Base-by-base conservation (phyloP, 257 asterid species). In the Fraxinus anomala region DNA sequence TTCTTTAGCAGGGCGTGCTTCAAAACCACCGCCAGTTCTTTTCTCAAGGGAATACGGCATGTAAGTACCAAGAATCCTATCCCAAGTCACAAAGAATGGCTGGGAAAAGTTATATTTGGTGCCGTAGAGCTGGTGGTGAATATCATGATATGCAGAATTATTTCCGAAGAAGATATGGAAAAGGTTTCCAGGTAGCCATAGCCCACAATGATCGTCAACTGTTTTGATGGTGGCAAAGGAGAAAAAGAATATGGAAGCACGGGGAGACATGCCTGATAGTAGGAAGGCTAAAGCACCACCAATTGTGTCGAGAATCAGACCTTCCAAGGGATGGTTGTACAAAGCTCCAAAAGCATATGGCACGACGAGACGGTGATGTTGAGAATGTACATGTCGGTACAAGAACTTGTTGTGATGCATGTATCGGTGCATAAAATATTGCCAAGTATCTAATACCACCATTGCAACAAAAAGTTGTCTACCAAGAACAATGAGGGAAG, bases 11-110 rank as follows among this genome's bases (percentile, higher is more conserved):
- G 99, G 97, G 47, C 90, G 87, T 31, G 97, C 95, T 85, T 91
- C 97, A 33, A 92, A 85, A 19, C 97, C 99, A 5, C 95, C 97
- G 6, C 77, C 88, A 21, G 68, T 82, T 77, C 90, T 91, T 86
- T 80, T 90, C 88, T 89, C 97, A 13, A 94, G 92, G 3, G 96
- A 76, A 77, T 90, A 92, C 3, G 97, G 97, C 97, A 94, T 92
- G 91, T 91, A 86, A 14, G 97, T 94, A 33, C 97, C 97, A 0
- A 91, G 88, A 33, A 94, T 89, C 84, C 86, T 82, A 79, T 94
- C 97, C 99, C 98, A 94, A 73, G 88, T 84, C 82, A 94, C 94
- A 63, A 94, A 94, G 87, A 92, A 94, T 2, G 99, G 99, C 89
- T 94, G 99, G 8, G 99, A 92, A 65, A 80, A 92, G 84, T 94